Conservation (phyloP, 139 green algal genomes). For the Micromonas pusilla region DNA sequence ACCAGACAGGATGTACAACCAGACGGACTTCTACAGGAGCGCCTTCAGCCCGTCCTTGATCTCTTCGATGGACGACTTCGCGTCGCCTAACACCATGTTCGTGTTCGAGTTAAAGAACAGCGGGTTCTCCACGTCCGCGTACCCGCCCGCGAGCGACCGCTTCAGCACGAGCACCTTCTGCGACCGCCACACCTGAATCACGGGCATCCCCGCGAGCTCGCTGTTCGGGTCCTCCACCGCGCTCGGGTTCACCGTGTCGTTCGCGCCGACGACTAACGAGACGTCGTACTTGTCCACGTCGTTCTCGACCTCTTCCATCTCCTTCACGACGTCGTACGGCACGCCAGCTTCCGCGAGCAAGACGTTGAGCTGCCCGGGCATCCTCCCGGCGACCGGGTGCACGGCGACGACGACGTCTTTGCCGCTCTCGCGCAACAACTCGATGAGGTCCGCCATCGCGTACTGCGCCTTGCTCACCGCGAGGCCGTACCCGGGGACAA, state of each 20-base stretch:
- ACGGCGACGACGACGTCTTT: slow-evolving; percentile 34
- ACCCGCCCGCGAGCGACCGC: slow-evolving; percentile 28
- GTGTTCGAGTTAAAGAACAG: slow-evolving; percentile 38
- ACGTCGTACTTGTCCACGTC: slow-evolving; percentile 27
- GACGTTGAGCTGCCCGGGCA: slow-evolving; percentile 41
- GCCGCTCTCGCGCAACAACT: slow-evolving; percentile 26
- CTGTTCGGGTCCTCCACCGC: slow-evolving; percentile 30
- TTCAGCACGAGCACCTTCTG: slow-evolving; percentile 35
- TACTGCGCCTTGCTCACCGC: slow-evolving; percentile 34
- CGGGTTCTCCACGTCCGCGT: slow-evolving; percentile 38
- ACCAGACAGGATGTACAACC: too few relatives aligned
- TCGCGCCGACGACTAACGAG: slow-evolving; percentile 35
- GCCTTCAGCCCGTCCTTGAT: slow-evolving; percentile 16
- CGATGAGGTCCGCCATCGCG: slow-evolving; percentile 27
- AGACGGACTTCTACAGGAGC: too few relatives aligned
- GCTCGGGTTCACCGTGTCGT: slow-evolving; percentile 39
- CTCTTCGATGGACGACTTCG: slow-evolving; percentile 30
- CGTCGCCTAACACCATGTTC: slow-evolving; percentile 38
- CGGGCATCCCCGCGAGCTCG: slow-evolving; percentile 36
- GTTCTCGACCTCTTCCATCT: slow-evolving; percentile 39
- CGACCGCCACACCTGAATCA: slow-evolving; percentile 35
- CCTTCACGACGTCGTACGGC: slow-evolving; percentile 36
- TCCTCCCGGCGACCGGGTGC: slow-evolving; percentile 34
- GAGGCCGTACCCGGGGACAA: slow-evolving; percentile 40
- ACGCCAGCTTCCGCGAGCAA: slow-evolving; percentile 35